Percentiles rank a stretch among this genome's conserved stretches.
Conservation (phyloP, 1,139 yeast species). For the Pichia norvegensis region DNA sequence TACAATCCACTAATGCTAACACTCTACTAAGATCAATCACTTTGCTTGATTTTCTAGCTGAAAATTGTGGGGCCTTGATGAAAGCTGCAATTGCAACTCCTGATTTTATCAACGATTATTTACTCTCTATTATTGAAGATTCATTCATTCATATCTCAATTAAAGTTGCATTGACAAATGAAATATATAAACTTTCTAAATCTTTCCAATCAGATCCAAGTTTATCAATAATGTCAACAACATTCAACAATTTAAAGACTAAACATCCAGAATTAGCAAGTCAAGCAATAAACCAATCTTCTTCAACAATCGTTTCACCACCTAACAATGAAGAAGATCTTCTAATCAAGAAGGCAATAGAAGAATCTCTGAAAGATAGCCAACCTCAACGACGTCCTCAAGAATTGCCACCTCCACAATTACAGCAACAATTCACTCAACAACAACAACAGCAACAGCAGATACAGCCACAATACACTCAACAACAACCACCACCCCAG, state of each 20-base stretch:
- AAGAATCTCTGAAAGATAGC: conserved; percentile 64
- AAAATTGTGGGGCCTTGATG: conserved; percentile 87
- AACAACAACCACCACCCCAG: background rate
- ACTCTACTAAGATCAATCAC: conserved; percentile 68
- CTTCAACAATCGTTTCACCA: conserved; percentile 4
- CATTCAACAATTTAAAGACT: conserved; percentile 39
- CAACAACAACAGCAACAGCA: conserved; percentile 3
- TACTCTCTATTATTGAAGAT: conserved; percentile 51
- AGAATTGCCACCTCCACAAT: background rate
- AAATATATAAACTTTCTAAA: conserved; percentile 54
- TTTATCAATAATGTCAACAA: conserved; percentile 59
- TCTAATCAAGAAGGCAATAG: conserved; percentile 71
- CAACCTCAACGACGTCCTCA: conserved; percentile 1
- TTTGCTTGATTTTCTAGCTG: conserved; percentile 69
- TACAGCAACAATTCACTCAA: background rate
- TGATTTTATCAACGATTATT: conserved; percentile 46
- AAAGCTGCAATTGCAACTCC: conserved; percentile 74
- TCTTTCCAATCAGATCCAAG: conserved; percentile 66
- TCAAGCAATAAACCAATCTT: conserved; percentile 17
- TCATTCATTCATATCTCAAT: conserved; percentile 57
- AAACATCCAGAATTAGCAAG: conserved; percentile 39
- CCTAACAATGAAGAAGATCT: conserved; percentile 51
- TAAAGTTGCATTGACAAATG: conserved; percentile 57
- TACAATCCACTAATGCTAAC: conserved; percentile 67
- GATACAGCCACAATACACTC: background rate